Evolutionary conservation across 352 stramenopile genomes (phyloP), one percentile per base, ranked within the genome.

Genomic region (Plasmopara viticola): DNA sequence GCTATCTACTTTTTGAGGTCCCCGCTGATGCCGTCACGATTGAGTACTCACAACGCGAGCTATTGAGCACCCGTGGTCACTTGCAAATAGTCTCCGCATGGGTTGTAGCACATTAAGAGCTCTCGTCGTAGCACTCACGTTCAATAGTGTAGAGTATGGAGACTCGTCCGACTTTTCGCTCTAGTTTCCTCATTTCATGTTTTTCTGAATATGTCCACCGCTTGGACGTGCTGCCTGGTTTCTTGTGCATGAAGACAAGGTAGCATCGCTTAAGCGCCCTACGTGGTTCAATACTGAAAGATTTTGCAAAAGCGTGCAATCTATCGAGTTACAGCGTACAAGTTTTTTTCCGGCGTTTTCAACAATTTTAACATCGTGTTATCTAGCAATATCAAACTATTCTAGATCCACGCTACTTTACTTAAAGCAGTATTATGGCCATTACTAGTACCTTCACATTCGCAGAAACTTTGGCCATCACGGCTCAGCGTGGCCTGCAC

Each of bases 301-400:
- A 34, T 85, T 5, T 53, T 88, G 3, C 70, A 86, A 45, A 73
- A 81, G 30, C 71, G 76, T 34, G 74, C 72, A 14, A 66, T 88
- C 28, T 85, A 77, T 35, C 72, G 86, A 62, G 63, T 86, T 5
- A 64, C 59, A 6, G 63, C 64, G 9, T 88, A 87, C 61, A 78
- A 82, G 38, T 86, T 86, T 54, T 80, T 85, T 56, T 78, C 69
- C 1, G 66, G 58, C 0, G 60, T 85, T 7, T 84, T 85, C 52
- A 72, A 81, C 53, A 80, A 60, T 44, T 86, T 87, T 48, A 84
- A 79, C 49, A 77, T 71, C 33, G 72, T 81, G 9, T 64, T 65
- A 0, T 76, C 62, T 9, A 74, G 68, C 42, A 73, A 78, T 46
- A 78, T 86, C 47, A 73, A 81, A 37, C 25, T 68, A 4, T 69